Evolutionary conservation across 805 yeast genomes (phyloP), one percentile per base, ranked within the genome.

Genomic region (Metschnikowia borealis): DNA sequence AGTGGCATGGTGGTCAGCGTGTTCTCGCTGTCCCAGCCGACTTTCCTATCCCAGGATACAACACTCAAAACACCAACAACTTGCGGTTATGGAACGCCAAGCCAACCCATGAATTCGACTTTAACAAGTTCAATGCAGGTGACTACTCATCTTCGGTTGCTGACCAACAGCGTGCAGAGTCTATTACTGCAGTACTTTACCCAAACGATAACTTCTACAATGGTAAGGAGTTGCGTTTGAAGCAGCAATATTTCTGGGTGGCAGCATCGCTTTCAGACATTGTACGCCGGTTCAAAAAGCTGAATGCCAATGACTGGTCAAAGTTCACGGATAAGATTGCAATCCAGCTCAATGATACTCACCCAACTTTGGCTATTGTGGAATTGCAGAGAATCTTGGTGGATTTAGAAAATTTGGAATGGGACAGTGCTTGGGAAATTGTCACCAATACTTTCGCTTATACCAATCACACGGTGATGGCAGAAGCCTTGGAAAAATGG

Each of bases 231-330:
- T 78, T 90, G 64, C 82, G 97, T 66, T 80, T 90, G 68, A 91
- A 91, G 70, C 97, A 90, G 74, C 97, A 90, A 70, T 91, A 89
- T 70, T 91, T 90, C 72, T 90, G 97, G 97, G 96, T 91, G 47
- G 84, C 96, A 46, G 97, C 97, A 33, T 88, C 96, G 14, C 78
- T 91, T 59, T 89, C 87, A 62, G 97, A 90, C 67, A 90, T 90
- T 59, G 82, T 90, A 39, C 84, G 97, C 65, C 81, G 97, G 63
- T 90, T 87, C 73, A 85, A 89, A 69, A 91, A 91, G 72, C 68
- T 83, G 48, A 71, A 72, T 55, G 79, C 79, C 59, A 77, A 82
- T 60, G 80, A 89, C 43, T 90, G 96, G 96, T 62, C 76, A 34
- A 89, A 86, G 64, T 87, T 90, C 66, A 82, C 96, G 17, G 92